Evolutionary conservation across 2,329 filamentous ascomycete species (phyloP).

Genomic region (Teratosphaeria zuluensis): DNA sequence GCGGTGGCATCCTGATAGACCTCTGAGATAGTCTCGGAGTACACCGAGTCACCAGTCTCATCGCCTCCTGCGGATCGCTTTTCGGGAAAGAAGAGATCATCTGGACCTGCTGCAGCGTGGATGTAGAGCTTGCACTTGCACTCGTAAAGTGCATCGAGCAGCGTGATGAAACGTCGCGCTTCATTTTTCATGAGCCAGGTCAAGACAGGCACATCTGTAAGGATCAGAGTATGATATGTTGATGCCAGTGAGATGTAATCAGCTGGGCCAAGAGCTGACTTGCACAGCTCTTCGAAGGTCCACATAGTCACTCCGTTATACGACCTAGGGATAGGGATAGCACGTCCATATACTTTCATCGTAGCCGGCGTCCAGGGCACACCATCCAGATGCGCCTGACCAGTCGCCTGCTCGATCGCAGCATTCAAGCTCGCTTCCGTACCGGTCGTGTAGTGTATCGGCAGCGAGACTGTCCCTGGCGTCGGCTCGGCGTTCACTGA

Average conservation of each 20-base stretch:
- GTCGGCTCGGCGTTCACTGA: neutral
- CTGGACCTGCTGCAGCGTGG: conserved; percentile 56
- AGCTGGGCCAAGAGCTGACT: conserved; percentile 58
- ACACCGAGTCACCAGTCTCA: conserved; percentile 41
- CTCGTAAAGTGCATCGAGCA: conserved; percentile 73
- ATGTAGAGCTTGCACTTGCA: conserved; percentile 68
- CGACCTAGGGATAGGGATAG: conserved; percentile 49
- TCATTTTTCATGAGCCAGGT: conserved; percentile 66
- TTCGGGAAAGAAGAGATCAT: conserved; percentile 65
- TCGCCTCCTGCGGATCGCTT: conserved; percentile 5
- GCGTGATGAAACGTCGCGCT: conserved; percentile 67
- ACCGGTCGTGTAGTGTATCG: neutral
- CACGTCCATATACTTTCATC: conserved; percentile 53
- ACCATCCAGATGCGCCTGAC: conserved; percentile 5
- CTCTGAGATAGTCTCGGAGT: conserved; percentile 59
- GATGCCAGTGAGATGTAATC: conserved; percentile 78
- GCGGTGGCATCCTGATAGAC: conserved; percentile 69
- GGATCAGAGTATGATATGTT: conserved; percentile 66
- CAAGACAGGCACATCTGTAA: conserved; percentile 60
- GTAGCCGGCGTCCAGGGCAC: conserved; percentile 35
- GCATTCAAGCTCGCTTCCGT: conserved; percentile 4
- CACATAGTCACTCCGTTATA: conserved; percentile 51
- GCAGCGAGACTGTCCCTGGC: conserved; percentile 6
- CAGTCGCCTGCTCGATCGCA: conserved; percentile 12
- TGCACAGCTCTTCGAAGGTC: conserved; percentile 60